Evolutionary conservation across 371 early-diverging fungal species (phyloP).

Genomic region (Nematocida parisii): DNA sequence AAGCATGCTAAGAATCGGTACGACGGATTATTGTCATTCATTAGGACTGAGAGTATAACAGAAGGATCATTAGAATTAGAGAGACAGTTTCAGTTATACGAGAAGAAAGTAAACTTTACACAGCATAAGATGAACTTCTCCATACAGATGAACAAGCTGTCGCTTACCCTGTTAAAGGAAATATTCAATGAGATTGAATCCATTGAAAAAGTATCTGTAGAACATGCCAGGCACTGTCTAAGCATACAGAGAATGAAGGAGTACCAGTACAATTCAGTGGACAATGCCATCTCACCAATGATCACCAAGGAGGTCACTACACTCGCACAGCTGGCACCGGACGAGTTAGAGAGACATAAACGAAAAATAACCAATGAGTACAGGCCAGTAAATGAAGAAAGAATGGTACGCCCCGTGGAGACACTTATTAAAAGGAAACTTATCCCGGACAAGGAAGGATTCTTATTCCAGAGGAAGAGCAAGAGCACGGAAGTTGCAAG

Average conservation of each 20-base stretch:
- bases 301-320: conserved; percentile 28
- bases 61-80: conserved; percentile 22
- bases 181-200: conserved; percentile 39
- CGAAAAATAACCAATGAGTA: conserved; percentile 40
- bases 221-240: conserved; percentile 6
- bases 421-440: neutral
- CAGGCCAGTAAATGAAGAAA: conserved; percentile 30
- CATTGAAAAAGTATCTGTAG: conserved; percentile 15
- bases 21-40: neutral
- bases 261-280: conserved; percentile 24
- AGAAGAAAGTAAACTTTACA: conserved; percentile 47
- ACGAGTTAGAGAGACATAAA: conserved; percentile 53
- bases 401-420: neutral
- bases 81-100: conserved; percentile 42
- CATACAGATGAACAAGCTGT: conserved; percentile 31
- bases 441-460: conserved; percentile 4
- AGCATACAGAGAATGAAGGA: conserved; percentile 10
- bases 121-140: conserved; percentile 45
- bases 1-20: conserved; percentile 25
- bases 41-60: neutral
- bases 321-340: neutral
- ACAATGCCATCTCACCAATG: conserved; percentile 1
- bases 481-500: neutral
- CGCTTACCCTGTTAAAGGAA: conserved; percentile 12
- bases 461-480: neutral